Percentiles rank a stretch among this genome's conserved stretches.
Conservation (phyloP, 2,329 filamentous ascomycete species). For the Cordyceps cicadae region DNA sequence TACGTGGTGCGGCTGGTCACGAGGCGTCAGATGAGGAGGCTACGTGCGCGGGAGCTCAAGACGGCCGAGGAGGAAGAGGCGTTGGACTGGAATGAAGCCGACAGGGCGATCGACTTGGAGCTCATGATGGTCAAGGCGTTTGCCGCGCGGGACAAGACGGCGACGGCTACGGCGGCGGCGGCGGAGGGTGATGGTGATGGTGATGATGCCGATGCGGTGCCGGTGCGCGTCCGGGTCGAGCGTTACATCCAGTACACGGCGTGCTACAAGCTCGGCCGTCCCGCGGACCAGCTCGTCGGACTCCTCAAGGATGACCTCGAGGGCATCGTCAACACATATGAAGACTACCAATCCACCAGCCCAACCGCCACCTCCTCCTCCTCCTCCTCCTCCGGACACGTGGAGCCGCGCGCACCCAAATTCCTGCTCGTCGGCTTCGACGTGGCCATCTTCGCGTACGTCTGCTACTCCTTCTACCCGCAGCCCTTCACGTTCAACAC, state of each 20-base stretch:
- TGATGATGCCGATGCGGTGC: slow-evolving; percentile 4
- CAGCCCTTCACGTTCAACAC: slow-evolving; percentile 18
- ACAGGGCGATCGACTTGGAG: slow-evolving; percentile 12
- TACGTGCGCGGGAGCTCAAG: background rate
- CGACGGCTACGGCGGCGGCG: too few relatives aligned
- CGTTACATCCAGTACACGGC: slow-evolving; percentile 16
- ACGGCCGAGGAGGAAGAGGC: background rate
- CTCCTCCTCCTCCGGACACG: slow-evolving; percentile 3
- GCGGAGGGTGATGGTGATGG: too few relatives aligned
- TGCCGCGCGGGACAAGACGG: background rate
- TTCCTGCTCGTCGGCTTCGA: slow-evolving; percentile 16
- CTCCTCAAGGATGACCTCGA: slow-evolving; percentile 17
- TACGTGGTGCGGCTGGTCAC: slow-evolving; percentile 13
- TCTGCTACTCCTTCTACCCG: slow-evolving; percentile 17
- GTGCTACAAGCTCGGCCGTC: slow-evolving; percentile 13
- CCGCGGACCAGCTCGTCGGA: slow-evolving; percentile 16
- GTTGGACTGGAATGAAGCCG: slow-evolving; percentile 13
- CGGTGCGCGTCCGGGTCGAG: slow-evolving; percentile 14
- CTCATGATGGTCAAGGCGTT: slow-evolving; percentile 10
- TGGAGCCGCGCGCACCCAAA: slow-evolving; percentile 16
- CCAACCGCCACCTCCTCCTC: background rate
- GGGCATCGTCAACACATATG: slow-evolving; percentile 15
- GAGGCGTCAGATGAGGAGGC: slow-evolving; percentile 12
- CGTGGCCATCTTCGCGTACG: slow-evolving; percentile 16
- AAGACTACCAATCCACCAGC: slow-evolving; percentile 14